Evolutionary conservation across 169 alveolate genomes (phyloP).

Genomic region (Blepharisma undulans): DNA sequence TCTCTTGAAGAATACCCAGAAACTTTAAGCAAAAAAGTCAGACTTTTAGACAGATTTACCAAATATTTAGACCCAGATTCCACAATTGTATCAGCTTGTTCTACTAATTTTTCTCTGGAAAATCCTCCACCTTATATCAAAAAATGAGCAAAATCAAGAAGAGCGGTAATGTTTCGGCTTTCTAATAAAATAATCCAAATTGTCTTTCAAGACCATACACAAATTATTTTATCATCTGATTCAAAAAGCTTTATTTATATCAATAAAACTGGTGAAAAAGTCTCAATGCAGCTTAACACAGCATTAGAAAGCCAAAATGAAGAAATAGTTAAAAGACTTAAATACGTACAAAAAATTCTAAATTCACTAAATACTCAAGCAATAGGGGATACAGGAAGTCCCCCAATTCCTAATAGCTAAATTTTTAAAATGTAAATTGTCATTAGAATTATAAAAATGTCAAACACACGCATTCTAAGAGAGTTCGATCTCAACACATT

Average conservation of each 20-base stretch:
- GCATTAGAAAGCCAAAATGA: slow-evolving; percentile 82
- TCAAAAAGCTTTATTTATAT: slow-evolving; percentile 78
- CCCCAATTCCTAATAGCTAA: not conserved
- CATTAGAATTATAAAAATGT: not conserved
- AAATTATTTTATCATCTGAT: slow-evolving; percentile 77
- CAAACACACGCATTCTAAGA: not conserved
- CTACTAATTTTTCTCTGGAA: slow-evolving; percentile 8
- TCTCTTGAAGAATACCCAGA: slow-evolving; percentile 65
- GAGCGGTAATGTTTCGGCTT: slow-evolving; percentile 86
- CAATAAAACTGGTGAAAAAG: slow-evolving; percentile 78
- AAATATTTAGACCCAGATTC: slow-evolving; percentile 67
- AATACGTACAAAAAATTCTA: slow-evolving; percentile 75
- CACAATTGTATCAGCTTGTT: not conserved
- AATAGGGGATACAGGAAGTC: not conserved
- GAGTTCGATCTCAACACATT: not conserved
- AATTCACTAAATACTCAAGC: slow-evolving; percentile 40
- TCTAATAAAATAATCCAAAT: slow-evolving; percentile 87
- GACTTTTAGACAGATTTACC: slow-evolving; percentile 82
- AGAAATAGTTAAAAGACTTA: slow-evolving; percentile 86
- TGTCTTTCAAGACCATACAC: slow-evolving; percentile 85
- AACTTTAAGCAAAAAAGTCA: slow-evolving; percentile 82
- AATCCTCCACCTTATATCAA: slow-evolving; percentile 77
- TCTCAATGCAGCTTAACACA: slow-evolving; percentile 73
- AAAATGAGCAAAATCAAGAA: slow-evolving; percentile 87
- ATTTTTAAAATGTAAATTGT: not conserved